These are phyloP conservation scores for Torrubiellomyces zombiae DNA, from an alignment of 2,329 filamentous ascomycete genomes.

Conservation along the genomic window DNA sequence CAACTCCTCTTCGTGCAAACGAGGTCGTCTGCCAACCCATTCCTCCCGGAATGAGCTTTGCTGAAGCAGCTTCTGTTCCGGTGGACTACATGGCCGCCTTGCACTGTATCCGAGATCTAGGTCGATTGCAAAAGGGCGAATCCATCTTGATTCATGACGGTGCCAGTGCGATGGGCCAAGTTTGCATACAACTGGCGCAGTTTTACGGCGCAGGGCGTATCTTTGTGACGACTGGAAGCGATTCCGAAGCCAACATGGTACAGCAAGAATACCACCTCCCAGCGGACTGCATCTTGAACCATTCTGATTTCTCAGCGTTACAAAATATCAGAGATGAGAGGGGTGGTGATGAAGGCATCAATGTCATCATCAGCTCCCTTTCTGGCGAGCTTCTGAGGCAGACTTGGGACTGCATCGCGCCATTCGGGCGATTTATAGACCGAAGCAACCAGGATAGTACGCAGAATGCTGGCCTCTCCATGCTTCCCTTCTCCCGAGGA, in stretches of 20 bases:
- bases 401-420: conserved; percentile 13
- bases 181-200: conserved; percentile 5
- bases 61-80: background rate
- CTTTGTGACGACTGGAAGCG: conserved; percentile 12
- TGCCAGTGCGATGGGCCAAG: conserved; percentile 7
- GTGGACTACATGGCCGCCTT: background rate
- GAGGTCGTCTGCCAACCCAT: background rate
- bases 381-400: conserved; percentile 6
- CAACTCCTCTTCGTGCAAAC: background rate
- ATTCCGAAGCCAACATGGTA: conserved; percentile 13
- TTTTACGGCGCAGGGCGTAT: conserved; percentile 6
- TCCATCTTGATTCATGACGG: conserved; percentile 15
- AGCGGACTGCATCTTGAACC: conserved; percentile 5
- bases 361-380: conserved; percentile 4
- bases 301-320: conserved; percentile 1
- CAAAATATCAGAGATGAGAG: background rate
- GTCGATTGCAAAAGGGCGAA: conserved; percentile 15
- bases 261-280: conserved; percentile 10
- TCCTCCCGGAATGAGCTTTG: background rate
- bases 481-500: conserved; percentile 2
- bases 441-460: conserved; percentile 12
- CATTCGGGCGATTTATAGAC: conserved; percentile 16
- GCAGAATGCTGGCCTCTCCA: conserved; percentile 15
- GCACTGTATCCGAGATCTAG: background rate
- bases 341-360: conserved; percentile 5